phyloP scores from a whole-genome alignment of 208 protist genomes.

The Crithidia sp. region DNA sequence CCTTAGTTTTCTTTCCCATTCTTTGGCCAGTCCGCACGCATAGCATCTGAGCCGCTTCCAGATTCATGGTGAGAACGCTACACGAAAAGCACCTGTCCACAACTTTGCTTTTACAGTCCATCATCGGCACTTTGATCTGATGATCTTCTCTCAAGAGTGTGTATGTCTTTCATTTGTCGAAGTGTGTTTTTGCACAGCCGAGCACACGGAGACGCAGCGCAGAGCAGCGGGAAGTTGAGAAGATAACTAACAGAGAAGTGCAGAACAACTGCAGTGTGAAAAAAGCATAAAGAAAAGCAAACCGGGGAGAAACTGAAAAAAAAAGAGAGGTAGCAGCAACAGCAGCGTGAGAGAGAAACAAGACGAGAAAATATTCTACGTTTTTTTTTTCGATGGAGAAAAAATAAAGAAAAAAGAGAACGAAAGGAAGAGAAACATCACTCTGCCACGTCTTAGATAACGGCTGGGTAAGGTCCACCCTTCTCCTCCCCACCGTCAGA shows the following conservation, averaged over 20 bases:
- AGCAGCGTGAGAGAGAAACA: no score
- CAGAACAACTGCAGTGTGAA: neutral
- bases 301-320: neutral
- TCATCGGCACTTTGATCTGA: no score
- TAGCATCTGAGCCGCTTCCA: no score
- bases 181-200: neutral
- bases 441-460: neutral
- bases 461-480: neutral
- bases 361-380: no score
- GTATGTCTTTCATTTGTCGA: no score
- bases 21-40: no score
- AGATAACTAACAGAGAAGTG: conserved; percentile 3
- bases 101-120: no score
- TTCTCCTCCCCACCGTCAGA: neutral
- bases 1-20: no score
- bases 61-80: no score
- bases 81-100: no score
- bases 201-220: neutral
- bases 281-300: neutral
- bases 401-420: conserved; percentile 13
- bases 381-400: neutral
- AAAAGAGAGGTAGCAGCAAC: neutral
- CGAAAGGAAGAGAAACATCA: neutral
- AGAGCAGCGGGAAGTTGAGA: neutral
- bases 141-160: no score